Percentiles rank a stretch among this genome's conserved stretches.
Evolutionary conservation across 371 early-diverging fungal genomes (phyloP).

Genomic region (Circinella umbellata): DNA sequence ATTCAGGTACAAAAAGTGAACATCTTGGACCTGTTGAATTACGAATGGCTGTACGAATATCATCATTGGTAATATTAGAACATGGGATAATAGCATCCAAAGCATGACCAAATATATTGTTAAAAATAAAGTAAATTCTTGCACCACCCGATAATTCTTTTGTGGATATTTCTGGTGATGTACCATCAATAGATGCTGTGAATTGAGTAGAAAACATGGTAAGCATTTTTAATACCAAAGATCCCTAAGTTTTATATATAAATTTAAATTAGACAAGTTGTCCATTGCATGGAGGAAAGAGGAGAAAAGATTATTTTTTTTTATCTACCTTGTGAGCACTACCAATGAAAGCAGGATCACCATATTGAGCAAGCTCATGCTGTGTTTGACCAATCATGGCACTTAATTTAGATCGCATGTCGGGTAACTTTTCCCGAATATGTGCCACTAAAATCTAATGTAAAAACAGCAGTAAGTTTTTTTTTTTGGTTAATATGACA

Average conservation of each 20-base stretch:
- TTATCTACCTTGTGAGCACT: conserved; percentile 19
- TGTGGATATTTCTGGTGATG: conserved; percentile 82
- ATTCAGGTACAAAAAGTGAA: conserved; percentile 89
- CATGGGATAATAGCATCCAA: conserved; percentile 82
- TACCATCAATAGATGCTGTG: conserved; percentile 84
- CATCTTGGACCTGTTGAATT: conserved; percentile 91
- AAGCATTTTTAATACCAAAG: conserved; percentile 77
- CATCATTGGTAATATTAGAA: conserved; percentile 75
- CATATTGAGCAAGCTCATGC: conserved; percentile 79
- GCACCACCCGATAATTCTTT: conserved; percentile 94
- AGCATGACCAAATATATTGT: conserved; percentile 83
- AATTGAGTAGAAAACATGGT: conserved; percentile 86
- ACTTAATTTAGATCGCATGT: conserved; percentile 82
- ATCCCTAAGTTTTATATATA: conserved; percentile 43
- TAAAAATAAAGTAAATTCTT: conserved; percentile 90
- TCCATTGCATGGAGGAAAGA: not conserved
- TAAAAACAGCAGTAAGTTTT: not conserved
- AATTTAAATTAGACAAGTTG: not conserved
- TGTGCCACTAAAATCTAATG: conserved; percentile 76
- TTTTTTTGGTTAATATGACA: not conserved
- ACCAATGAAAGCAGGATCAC: conserved; percentile 63
- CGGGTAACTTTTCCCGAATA: conserved; percentile 84
- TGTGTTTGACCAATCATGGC: conserved; percentile 82
- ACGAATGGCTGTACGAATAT: conserved; percentile 90
- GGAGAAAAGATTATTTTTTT: no score